phyloP scores from a whole-genome alignment of 352 stramenopile species.

The Phytopythium kandeliae region DNA sequence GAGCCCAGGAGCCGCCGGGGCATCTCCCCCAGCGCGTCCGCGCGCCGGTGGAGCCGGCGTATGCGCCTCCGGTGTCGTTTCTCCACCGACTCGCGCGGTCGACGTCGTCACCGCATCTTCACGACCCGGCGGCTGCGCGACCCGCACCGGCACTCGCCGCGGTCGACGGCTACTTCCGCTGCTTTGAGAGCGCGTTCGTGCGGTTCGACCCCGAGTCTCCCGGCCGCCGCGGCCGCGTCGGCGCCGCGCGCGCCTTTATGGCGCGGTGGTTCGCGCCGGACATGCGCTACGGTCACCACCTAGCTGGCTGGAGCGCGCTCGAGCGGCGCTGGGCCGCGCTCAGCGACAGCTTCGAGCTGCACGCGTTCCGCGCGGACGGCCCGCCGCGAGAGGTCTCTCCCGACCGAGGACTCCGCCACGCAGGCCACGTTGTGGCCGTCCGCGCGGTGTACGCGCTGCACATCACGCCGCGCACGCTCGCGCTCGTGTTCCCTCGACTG shows the following conservation, averaged over 20 bases:
- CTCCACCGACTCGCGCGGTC: background rate
- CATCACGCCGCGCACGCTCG: background rate
- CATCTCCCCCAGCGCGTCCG: too few species aligned
- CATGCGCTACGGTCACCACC: conserved; percentile 6
- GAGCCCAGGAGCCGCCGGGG: too few species aligned
- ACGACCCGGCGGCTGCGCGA: too few species aligned
- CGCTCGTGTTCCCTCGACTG: background rate
- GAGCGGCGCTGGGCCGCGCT: conserved; percentile 2
- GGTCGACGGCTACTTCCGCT: conserved; percentile 1
- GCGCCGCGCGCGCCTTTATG: conserved; percentile 2
- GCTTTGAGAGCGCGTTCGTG: conserved; percentile 2
- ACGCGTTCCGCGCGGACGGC: background rate
- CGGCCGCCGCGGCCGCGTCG: background rate
- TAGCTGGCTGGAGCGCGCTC: conserved; percentile 4
- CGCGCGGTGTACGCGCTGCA: conserved; percentile 3
- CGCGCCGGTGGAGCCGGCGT: background rate
- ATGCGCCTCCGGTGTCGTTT: background rate
- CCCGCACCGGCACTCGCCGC: background rate
- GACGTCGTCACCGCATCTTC: background rate
- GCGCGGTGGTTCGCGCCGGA: conserved; percentile 1
- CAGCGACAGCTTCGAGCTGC: conserved; percentile 4
- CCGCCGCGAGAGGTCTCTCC: background rate
- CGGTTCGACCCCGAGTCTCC: background rate
- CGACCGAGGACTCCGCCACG: background rate
- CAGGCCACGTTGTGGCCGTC: background rate